phyloP scores from a whole-genome alignment of 306 rosid species.

The Citrullus mucosospermus region DNA sequence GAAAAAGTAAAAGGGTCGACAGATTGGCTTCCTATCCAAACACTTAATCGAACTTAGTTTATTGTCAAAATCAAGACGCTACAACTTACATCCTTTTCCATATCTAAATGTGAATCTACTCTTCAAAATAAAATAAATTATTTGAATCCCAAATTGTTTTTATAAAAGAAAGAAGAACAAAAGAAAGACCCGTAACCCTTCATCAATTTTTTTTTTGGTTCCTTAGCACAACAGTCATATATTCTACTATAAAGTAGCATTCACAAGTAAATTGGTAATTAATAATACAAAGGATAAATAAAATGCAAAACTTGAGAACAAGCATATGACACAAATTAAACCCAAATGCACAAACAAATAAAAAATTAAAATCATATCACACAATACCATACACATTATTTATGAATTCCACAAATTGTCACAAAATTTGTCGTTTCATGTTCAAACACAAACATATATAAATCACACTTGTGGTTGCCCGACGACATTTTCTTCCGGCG shows the following conservation, averaged over 20 bases:
- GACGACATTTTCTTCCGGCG: slow-evolving; percentile 20
- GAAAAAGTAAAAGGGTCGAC: no score
- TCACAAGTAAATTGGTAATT: background rate
- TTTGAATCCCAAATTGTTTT: no score
- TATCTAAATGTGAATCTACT: no score
- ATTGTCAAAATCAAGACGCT: no score
- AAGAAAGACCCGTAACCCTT: background rate
- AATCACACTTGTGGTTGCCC: slow-evolving; percentile 19
- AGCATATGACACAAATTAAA: background rate
- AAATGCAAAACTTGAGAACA: background rate
- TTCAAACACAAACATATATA: background rate
- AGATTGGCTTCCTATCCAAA: no score
- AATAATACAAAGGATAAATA: background rate
- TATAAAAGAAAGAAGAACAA: no score
- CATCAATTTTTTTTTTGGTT: background rate
- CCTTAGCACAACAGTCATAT: background rate
- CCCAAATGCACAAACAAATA: background rate
- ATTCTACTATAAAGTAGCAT: background rate
- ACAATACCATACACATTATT: background rate
- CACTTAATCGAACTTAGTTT: no score
- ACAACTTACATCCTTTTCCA: no score
- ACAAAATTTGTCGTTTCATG: background rate
- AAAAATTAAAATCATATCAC: background rate
- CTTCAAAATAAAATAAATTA: no score
- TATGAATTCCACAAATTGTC: background rate